phyloP scores from a whole-genome alignment of 139 green algal species.

The Chlamydomonas schloesseri region DNA sequence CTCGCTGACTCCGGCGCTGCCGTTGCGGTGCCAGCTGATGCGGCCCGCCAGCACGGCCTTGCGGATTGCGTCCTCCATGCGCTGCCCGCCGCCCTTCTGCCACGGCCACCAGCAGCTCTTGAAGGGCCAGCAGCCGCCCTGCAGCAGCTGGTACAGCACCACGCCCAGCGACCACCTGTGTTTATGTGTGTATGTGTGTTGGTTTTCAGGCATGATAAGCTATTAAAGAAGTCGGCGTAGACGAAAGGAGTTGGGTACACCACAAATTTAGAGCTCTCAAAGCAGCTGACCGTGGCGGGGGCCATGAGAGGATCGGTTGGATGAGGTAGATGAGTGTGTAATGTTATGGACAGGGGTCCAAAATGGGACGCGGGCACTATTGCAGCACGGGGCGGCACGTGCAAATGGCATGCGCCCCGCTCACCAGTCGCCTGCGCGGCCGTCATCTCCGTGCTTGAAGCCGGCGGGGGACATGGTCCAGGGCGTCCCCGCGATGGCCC shows the following conservation, averaged over 20 bases:
- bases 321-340: too few species aligned
- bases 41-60: slow-evolving; percentile 18
- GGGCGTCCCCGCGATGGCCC: slow-evolving; percentile 23
- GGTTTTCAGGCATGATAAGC: too few species aligned
- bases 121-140: slow-evolving; percentile 40
- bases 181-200: too few species aligned
- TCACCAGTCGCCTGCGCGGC: slow-evolving; percentile 39
- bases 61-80: slow-evolving; percentile 28
- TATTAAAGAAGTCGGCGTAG: too few species aligned
- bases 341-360: too few species aligned
- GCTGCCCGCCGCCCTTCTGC: slow-evolving; percentile 20
- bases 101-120: slow-evolving; percentile 43
- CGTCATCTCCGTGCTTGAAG: slow-evolving; percentile 36
- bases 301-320: too few species aligned
- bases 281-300: too few species aligned
- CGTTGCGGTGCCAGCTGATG: slow-evolving; percentile 5
- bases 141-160: slow-evolving; percentile 51
- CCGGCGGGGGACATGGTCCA: slow-evolving; percentile 39
- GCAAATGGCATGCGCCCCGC: not conserved
- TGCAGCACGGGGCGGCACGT: too few species aligned
- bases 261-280: too few species aligned
- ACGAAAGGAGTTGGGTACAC: too few species aligned
- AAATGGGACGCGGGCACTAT: too few species aligned
- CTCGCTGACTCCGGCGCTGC: not conserved
- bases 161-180: slow-evolving; percentile 47